Evolutionary conservation across 495 filamentous ascomycete species (phyloP).

Genomic region (Tuber calosporum): DNA sequence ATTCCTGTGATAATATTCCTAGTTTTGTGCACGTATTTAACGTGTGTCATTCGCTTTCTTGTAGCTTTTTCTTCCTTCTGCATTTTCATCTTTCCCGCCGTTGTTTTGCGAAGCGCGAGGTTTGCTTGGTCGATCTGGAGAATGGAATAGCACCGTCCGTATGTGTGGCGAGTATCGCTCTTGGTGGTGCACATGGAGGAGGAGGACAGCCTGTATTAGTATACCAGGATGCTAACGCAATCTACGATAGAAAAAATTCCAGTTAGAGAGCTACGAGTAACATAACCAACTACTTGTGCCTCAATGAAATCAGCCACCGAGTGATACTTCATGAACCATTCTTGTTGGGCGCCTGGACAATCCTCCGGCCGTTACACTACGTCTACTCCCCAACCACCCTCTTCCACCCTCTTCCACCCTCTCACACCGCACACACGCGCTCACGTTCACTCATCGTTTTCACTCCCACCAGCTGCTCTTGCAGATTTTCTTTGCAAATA

Average conservation of each 20-base stretch:
- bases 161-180: not conserved
- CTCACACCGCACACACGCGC: no score
- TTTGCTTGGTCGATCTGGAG: not conserved
- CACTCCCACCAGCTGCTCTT: no score
- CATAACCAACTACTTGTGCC: not conserved
- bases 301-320: not conserved
- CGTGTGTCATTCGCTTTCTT: not conserved
- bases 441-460: no score
- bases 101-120: not conserved
- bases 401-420: no score
- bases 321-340: not conserved
- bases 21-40: not conserved
- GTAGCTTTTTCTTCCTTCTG: not conserved
- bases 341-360: no score
- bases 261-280: not conserved
- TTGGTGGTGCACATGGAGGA: not conserved
- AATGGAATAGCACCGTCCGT: not conserved
- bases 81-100: not conserved
- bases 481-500: no score
- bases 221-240: not conserved
- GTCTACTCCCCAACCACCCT: no score
- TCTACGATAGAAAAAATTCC: no score
- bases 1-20: not conserved
- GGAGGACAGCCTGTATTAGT: not conserved
- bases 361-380: no score